Evolutionary conservation across 371 early-diverging fungal species (phyloP).

Genomic region (Conidiobolus incongruus): DNA sequence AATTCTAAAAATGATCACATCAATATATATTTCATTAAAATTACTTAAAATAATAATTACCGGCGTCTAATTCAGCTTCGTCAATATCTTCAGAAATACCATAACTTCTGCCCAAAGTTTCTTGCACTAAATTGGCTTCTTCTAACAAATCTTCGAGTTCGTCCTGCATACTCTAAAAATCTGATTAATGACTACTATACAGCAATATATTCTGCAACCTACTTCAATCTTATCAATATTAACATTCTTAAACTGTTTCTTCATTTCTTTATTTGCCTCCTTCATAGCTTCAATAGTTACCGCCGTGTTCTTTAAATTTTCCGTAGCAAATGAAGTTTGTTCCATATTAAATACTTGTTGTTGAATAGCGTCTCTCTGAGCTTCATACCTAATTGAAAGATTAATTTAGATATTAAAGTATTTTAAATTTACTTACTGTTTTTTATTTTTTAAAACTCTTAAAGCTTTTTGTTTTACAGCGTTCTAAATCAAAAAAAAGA

Average conservation of each 20-base stretch:
- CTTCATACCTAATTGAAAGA: slow-evolving; percentile 59
- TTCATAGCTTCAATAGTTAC: slow-evolving; percentile 90
- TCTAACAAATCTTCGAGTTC: slow-evolving; percentile 93
- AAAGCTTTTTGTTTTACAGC: slow-evolving; percentile 76
- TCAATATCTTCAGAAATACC: slow-evolving; percentile 84
- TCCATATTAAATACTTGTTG: slow-evolving; percentile 96
- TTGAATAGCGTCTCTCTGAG: slow-evolving; percentile 74
- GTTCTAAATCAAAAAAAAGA: slow-evolving; percentile 17
- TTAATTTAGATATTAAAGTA: neutral
- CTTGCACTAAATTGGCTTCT: slow-evolving; percentile 87
- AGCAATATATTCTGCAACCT: slow-evolving; percentile 1
- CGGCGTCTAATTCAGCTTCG: slow-evolving; percentile 90
- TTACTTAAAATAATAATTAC: slow-evolving; percentile 11
- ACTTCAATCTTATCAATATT: slow-evolving; percentile 85
- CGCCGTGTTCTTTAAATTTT: slow-evolving; percentile 82
- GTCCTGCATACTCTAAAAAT: slow-evolving; percentile 63
- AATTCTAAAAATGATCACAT: slow-evolving; percentile 35
- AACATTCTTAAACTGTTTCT: slow-evolving; percentile 81
- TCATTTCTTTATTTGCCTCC: slow-evolving; percentile 74
- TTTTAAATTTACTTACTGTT: slow-evolving; percentile 25
- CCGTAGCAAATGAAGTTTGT: slow-evolving; percentile 79
- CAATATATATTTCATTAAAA: neutral
- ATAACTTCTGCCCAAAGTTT: slow-evolving; percentile 73
- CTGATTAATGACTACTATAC: neutral
- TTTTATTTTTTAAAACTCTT: slow-evolving; percentile 75